These are phyloP conservation scores for Aspergillus tamarii DNA, from an alignment of 2,329 filamentous ascomycete genomes.

Conservation along the genomic window DNA sequence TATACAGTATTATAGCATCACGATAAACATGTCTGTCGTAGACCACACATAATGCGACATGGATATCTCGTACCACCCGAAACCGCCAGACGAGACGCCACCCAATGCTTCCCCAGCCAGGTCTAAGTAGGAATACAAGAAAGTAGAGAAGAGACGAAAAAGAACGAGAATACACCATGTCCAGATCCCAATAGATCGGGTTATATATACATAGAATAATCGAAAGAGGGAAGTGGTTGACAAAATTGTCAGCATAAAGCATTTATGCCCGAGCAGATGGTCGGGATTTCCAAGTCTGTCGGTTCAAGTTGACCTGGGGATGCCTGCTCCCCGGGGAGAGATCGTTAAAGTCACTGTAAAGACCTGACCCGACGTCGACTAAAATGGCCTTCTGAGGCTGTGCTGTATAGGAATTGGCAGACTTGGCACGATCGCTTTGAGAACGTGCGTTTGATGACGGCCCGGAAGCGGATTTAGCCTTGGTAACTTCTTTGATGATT, in stretches of 20 bases:
- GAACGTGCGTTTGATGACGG: conserved; percentile 21
- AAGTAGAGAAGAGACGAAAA: conserved; percentile 17
- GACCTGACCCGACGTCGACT: conserved; percentile 46
- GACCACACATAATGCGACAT: conserved; percentile 5
- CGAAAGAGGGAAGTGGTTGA: not conserved
- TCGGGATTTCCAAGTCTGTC: conserved; percentile 37
- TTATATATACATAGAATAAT: conserved; percentile 19
- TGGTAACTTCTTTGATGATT: conserved; percentile 66
- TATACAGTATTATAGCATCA: conserved; percentile 6
- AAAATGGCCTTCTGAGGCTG: conserved; percentile 49
- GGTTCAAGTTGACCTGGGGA: conserved; percentile 35
- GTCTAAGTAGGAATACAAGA: conserved; percentile 25
- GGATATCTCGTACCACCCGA: conserved; percentile 6
- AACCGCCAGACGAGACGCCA: conserved; percentile 29
- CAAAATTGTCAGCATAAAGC: not conserved
- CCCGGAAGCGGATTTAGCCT: conserved; percentile 30
- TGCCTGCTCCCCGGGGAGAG: conserved; percentile 34
- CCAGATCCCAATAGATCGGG: conserved; percentile 14
- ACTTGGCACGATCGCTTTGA: conserved; percentile 33
- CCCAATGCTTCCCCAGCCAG: conserved; percentile 33
- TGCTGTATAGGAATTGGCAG: conserved; percentile 33
- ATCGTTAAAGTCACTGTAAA: conserved; percentile 37
- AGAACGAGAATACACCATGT: conserved; percentile 15
- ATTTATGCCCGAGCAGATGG: conserved; percentile 33
- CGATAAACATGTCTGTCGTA: conserved; percentile 10